phyloP scores from a whole-genome alignment of 305 asterid species.

The Rubia peregrina region DNA sequence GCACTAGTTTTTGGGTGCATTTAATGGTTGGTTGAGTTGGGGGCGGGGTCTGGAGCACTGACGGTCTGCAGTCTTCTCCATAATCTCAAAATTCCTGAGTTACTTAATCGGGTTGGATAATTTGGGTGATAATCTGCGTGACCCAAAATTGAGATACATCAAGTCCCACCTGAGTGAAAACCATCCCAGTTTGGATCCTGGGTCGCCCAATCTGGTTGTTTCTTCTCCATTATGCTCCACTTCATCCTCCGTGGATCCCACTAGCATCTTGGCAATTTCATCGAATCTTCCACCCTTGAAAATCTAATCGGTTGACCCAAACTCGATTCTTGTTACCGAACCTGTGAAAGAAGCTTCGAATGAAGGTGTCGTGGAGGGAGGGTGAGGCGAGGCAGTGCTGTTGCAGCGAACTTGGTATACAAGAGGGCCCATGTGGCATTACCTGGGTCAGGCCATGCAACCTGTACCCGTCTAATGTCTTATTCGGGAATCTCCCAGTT shows the following conservation, averaged over 20 bases:
- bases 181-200: slow-evolving; percentile 57
- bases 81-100: slow-evolving; percentile 77
- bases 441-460: slow-evolving; percentile 48
- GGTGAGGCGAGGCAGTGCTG: slow-evolving; percentile 22
- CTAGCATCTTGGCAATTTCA: slow-evolving; percentile 37
- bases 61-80: slow-evolving; percentile 76
- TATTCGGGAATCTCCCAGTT: slow-evolving; percentile 34
- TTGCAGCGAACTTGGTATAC: slow-evolving; percentile 39
- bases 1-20: slow-evolving; percentile 80
- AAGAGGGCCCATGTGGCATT: slow-evolving; percentile 56
- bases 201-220: slow-evolving; percentile 55
- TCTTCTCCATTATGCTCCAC: slow-evolving; percentile 68
- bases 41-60: slow-evolving; percentile 61
- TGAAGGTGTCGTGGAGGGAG: slow-evolving; percentile 19
- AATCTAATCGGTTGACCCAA: slow-evolving; percentile 37
- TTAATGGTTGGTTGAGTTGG: slow-evolving; percentile 51
- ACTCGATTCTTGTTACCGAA: slow-evolving; percentile 24
- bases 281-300: slow-evolving; percentile 76
- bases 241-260: slow-evolving; percentile 54
- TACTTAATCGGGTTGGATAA: slow-evolving; percentile 75
- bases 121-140: slow-evolving; percentile 54
- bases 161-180: slow-evolving; percentile 37
- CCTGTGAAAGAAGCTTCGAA: slow-evolving; percentile 26
- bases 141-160: slow-evolving; percentile 26
- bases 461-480: slow-evolving; percentile 52